Evolutionary conservation across 139 green algal genomes (phyloP).

Genomic region (Chlorella ohadii): DNA sequence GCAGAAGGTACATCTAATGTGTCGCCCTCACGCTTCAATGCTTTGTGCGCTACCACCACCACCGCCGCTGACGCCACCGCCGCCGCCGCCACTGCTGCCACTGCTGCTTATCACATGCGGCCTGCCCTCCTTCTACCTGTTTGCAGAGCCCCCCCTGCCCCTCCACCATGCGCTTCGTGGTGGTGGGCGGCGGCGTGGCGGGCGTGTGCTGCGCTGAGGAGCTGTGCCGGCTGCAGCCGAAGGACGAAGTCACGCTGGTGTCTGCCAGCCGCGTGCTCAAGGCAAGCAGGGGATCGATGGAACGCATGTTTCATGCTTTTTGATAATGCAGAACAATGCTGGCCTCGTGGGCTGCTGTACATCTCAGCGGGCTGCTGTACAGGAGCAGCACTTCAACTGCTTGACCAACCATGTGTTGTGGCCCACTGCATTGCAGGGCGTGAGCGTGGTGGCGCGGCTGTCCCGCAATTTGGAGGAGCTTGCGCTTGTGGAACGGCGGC

Average conservation of each 20-base stretch:
- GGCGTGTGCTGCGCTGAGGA: slow-evolving; percentile 84
- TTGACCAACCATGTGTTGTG: no score
- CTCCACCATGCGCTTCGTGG: slow-evolving; percentile 52
- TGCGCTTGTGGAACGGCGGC: slow-evolving; percentile 56
- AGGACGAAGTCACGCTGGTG: slow-evolving; percentile 61
- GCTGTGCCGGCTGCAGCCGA: slow-evolving; percentile 58
- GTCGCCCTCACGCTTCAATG: no score
- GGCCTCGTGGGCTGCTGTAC: no score
- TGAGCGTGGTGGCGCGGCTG: slow-evolving; percentile 56
- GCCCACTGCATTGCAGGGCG: slow-evolving; percentile 53
- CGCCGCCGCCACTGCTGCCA: neutral
- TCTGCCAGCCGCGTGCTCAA: slow-evolving; percentile 67
- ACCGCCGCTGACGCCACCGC: neutral
- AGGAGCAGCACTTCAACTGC: no score
- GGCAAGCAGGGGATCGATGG: slow-evolving; percentile 22
- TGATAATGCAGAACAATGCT: no score
- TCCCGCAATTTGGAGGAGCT: slow-evolving; percentile 68
- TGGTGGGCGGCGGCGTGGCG: slow-evolving; percentile 84
- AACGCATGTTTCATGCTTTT: no score
- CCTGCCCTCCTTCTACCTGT: neutral
- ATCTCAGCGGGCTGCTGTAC: no score
- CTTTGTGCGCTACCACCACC: neutral
- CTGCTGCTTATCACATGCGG: no score
- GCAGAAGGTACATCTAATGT: no score
- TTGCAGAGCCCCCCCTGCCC: no score